These are phyloP conservation scores for Croton setiger DNA, from an alignment of 441 rosid genomes.

Conservation along the genomic window DNA sequence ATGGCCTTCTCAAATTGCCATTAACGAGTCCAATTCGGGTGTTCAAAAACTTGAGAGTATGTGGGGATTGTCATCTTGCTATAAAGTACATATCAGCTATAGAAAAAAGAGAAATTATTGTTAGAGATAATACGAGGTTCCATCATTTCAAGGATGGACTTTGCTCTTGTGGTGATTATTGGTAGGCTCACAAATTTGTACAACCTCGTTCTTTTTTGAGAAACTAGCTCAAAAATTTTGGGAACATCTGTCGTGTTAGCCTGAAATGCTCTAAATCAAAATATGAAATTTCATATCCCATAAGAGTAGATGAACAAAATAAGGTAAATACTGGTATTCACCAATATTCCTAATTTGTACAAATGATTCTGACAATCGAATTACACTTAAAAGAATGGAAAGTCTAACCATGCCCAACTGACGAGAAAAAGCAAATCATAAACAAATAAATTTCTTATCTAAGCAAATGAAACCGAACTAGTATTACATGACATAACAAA, in stretches of 20 bases:
- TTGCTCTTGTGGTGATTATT: constrained; percentile 77
- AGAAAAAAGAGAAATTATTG: constrained; percentile 55
- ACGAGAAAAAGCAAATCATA: constrained; percentile 23
- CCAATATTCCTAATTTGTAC: constrained; percentile 49
- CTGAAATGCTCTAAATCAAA: no score
- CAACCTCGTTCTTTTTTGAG: background rate
- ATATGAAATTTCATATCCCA: no score
- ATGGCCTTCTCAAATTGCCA: constrained; percentile 52
- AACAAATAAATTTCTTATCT: constrained; percentile 19
- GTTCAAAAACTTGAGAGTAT: constrained; percentile 70
- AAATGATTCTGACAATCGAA: constrained; percentile 33
- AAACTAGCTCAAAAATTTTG: no score
- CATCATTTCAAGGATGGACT: constrained; percentile 63
- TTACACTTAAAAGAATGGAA: constrained; percentile 51
- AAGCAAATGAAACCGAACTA: constrained; percentile 29
- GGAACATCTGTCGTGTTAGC: no score
- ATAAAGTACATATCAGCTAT: constrained; percentile 50
- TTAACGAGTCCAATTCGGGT: constrained; percentile 40
- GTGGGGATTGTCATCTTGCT: constrained; percentile 72
- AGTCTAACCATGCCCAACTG: constrained; percentile 23
- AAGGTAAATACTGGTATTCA: constrained; percentile 27
- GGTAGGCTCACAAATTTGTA: constrained; percentile 30
- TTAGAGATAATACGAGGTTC: constrained; percentile 62
- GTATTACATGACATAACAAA: constrained; percentile 47
- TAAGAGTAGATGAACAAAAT: background rate